A percentile compares a stretch with the other conserved stretches of the same genome.
These are phyloP conservation scores for Rhodotorula glutinis DNA, from an alignment of 1,284 basidiomycete genomes.

Conservation along the genomic window DNA sequence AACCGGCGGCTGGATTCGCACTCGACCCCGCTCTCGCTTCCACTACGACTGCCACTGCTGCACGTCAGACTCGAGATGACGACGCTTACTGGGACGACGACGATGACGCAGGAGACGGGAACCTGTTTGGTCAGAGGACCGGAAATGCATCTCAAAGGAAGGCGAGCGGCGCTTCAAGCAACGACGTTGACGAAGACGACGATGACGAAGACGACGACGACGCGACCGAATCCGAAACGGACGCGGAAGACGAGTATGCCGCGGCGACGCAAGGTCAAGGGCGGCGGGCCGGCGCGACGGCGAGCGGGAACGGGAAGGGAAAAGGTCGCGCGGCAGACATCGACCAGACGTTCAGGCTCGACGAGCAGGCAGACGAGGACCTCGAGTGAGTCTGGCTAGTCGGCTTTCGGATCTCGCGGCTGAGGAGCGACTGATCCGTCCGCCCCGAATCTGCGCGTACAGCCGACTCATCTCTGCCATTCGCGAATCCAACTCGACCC, in stretches of 20 bases:
- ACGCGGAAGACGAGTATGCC: slow-evolving; percentile 34
- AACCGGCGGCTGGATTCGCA: slow-evolving; percentile 3
- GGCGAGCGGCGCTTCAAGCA: background rate
- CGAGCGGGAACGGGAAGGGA: slow-evolving; percentile 5
- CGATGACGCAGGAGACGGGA: background rate
- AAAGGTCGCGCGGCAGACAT: slow-evolving; percentile 17
- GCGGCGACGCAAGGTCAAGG: background rate
- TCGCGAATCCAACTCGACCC: slow-evolving; percentile 52
- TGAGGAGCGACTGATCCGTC: background rate
- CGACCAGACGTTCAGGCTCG: slow-evolving; percentile 6
- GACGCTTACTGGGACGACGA: slow-evolving; percentile 18
- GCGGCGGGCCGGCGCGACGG: background rate
- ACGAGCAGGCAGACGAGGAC: slow-evolving; percentile 22
- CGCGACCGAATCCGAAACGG: slow-evolving; percentile 27
- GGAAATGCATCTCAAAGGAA: background rate
- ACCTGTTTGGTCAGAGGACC: background rate
- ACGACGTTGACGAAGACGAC: background rate
- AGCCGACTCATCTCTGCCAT: slow-evolving; percentile 66
- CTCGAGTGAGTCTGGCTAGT: slow-evolving; percentile 13
- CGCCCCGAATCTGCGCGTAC: fast-evolving
- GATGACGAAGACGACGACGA: slow-evolving; percentile 4
- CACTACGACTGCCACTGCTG: background rate
- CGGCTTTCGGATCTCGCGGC: too few relatives aligned
- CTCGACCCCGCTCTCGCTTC: slow-evolving; percentile 31
- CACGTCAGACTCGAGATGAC: background rate